Conservation (phyloP, 345 rosid species). For the Brassica incana region DNA sequence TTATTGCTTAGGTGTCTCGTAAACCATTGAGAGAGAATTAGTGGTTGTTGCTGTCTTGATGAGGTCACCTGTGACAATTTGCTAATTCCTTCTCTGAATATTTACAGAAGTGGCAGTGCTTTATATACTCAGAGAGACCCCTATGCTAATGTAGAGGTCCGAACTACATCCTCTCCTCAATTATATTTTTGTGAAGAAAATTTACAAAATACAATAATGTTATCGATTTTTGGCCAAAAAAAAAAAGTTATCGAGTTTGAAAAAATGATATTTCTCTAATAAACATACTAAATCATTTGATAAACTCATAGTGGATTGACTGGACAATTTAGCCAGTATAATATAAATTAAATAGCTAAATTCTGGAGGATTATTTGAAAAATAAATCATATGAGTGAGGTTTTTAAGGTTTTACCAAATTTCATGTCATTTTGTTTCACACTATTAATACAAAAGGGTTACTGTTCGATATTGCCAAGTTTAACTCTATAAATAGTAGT, state of each 20-base stretch:
- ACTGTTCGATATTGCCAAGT: not conserved
- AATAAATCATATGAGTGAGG: not conserved
- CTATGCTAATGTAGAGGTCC: constrained; percentile 27
- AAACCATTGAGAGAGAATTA: constrained; percentile 21
- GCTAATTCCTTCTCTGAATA: not conserved
- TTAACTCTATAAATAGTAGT: not conserved
- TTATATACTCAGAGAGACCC: constrained; percentile 24
- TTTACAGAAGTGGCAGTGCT: constrained; percentile 32
- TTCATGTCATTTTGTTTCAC: not conserved
- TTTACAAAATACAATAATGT: not conserved
- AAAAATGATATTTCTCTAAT: not conserved
- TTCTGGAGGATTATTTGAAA: not conserved
- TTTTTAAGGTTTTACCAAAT: not conserved
- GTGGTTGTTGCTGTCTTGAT: constrained; percentile 54
- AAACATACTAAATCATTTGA: not conserved
- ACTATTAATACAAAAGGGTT: not conserved
- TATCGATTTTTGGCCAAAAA: too few relatives aligned
- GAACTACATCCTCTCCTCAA: constrained; percentile 22
- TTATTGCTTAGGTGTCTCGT: constrained; percentile 20
- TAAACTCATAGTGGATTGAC: not conserved
- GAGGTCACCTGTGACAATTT: constrained; percentile 43
- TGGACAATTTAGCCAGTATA: not conserved
- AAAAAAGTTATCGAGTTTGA: not conserved
- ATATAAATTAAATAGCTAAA: not conserved
- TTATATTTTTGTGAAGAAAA: not conserved